Evolutionary conservation across 2,329 filamentous ascomycete species (phyloP), one percentile per base, ranked within the genome.

Genomic region (Hypoxylon sp.): DNA sequence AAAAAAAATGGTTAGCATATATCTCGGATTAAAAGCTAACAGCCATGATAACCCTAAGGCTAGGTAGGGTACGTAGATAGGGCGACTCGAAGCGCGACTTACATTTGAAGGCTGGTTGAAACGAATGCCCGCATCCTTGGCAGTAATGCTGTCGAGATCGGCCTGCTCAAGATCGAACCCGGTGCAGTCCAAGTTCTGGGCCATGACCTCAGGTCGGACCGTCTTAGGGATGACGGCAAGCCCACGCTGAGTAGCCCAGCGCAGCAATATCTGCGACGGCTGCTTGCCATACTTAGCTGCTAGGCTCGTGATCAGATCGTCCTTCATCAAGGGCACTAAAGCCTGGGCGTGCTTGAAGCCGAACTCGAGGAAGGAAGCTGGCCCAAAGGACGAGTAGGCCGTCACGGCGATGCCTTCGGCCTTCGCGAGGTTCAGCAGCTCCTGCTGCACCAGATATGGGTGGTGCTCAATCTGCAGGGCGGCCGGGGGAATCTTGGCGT

Each of bases 381-480:
- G 92, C 42, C 93, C 93, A 77, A 96, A 95, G 53, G 91, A 93
- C 22, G 91, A 94, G 86, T 96, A 97, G 55, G 92, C 93, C 3
- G 93, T 96, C 63, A 97, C 86, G 73, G 86, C 85, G 74, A 97
- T 91, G 67, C 89, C 88, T 82, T 94, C 86, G 59, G 83, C 82
- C 83, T 91, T 85, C 75, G 90, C 91, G 56, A 93, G 88, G 75
- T 88, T 83, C 75, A 96, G 80, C 57, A 97, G 87, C 59, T 89
- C 86, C 66, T 84, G 81, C 85, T 97, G 93, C 68, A 92, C 91
- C 65, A 95, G 88, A 86, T 94, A 96, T 26, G 93, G 93, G 86
- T 97, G 94, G 84, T 95, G 92, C 85, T 97, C 93, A 80, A 97
- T 91, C 85, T 97, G 94, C 67, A 96, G 90, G 44, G 91, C 90